Base-by-base conservation (phyloP, 192 early-diverging fungal species). In the Backusella sp. region DNA sequence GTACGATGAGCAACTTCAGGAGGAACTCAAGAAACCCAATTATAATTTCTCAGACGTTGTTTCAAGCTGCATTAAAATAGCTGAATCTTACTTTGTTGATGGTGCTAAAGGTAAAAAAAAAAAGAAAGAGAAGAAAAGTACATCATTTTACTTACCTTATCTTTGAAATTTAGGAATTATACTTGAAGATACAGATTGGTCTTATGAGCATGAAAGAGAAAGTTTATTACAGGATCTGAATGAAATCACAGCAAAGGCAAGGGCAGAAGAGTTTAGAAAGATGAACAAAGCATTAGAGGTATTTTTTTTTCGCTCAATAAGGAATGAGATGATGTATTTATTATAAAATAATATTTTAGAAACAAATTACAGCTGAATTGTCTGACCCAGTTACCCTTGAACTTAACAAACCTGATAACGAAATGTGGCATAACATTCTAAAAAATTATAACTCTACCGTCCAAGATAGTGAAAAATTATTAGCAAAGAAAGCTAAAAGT, bases 371-470 rank as follows among this genome's bases (percentile, higher is more conserved):
- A 62, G 85, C 83, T 23, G 80, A 85, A 32, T 70, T 97, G 71
- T 73, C 88, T 65, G 97, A 99, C 67, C 86, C 89, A 9, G 80
- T 96, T 23, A 77, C 89, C 7, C 84, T 93, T 6, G 82, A 86
- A 15, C 85, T 97, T 66, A 93, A 93, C 80, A 90, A 92, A 32
- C 89, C 91, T 3, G 74, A 76, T 6, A 73, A 83, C 0, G 85
- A 83, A 35, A 92, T 95, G 89, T 98, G 97, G 97, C 72, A 73
- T 15, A 83, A 84, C 15, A 84, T 96, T 15, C 82, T 97, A 72
- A 73, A 56, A 7, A 80, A 92, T 69, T 91, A 88, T 62, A 81
- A 89, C 23, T 79, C 83, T 17, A 82, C 90, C 2, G 79, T 85
- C 0, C 82, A 87, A 36, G 87, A 90, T 37, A 88, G 88, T 26